Percentiles rank a stretch among this genome's conserved stretches.
phyloP scores from a whole-genome alignment of 495 filamentous ascomycete species.

The Zalerion maritima region DNA sequence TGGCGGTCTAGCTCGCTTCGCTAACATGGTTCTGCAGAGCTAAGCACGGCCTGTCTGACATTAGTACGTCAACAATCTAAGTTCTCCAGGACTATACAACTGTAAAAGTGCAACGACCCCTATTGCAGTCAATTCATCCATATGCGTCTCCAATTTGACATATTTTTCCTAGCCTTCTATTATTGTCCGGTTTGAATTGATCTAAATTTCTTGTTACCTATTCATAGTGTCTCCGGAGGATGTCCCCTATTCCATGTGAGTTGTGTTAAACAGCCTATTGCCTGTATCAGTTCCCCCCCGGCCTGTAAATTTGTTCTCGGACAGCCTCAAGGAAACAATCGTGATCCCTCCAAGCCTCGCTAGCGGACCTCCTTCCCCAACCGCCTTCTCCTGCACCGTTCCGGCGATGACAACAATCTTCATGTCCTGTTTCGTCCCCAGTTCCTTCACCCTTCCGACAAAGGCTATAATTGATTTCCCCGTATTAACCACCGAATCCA shows the following conservation, averaged over 20 bases:
- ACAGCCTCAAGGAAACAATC: conserved; percentile 39
- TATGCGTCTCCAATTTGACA: too few species aligned
- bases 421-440: conserved; percentile 23
- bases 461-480: conserved; percentile 40
- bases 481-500: conserved; percentile 50
- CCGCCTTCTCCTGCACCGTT: conserved; percentile 34
- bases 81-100: too few species aligned
- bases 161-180: too few species aligned
- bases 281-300: conserved; percentile 41
- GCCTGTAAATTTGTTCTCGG: conserved; percentile 40
- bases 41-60: too few species aligned
- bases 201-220: neutral
- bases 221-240: too few species aligned
- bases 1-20: too few species aligned
- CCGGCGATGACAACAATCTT: conserved; percentile 42
- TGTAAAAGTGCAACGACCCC: too few species aligned
- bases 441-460: conserved; percentile 30
- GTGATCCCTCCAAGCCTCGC: conserved; percentile 12
- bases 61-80: too few species aligned
- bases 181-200: too few species aligned
- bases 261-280: conserved; percentile 46
- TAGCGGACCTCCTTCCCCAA: conserved; percentile 17
- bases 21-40: too few species aligned
- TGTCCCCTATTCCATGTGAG: too few species aligned
- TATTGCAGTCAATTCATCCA: too few species aligned